Evolutionary conservation across 768 basidiomycete genomes (phyloP).

Genomic region (Dioszegia crocea): DNA sequence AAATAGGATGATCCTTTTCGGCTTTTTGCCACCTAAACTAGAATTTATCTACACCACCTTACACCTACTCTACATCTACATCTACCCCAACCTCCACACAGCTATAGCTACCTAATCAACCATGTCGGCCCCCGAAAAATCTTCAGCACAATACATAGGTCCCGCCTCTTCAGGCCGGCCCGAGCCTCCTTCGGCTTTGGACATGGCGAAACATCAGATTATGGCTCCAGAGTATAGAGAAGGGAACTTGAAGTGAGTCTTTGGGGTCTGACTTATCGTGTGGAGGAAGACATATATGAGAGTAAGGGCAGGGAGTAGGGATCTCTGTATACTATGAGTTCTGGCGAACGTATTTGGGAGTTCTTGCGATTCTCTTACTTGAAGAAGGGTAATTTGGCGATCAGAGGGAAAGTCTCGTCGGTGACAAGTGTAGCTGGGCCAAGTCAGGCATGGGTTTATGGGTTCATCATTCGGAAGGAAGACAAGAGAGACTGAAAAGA

Average conservation of each 20-base stretch:
- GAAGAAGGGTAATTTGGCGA: too few relatives aligned
- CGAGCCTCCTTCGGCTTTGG: constrained; percentile 10
- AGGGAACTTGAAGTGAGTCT: constrained; percentile 13
- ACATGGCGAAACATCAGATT: constrained; percentile 8
- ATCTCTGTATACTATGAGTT: too few relatives aligned
- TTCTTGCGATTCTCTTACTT: too few relatives aligned
- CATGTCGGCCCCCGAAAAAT: constrained; percentile 4
- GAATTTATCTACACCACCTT: too few relatives aligned
- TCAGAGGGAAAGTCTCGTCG: too few relatives aligned
- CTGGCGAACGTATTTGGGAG: too few relatives aligned
- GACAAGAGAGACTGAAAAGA: too few relatives aligned
- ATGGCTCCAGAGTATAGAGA: constrained; percentile 10
- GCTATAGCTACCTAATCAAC: not conserved
- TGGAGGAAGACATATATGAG: not conserved
- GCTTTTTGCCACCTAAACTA: not conserved
- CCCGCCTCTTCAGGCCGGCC: constrained; percentile 1
- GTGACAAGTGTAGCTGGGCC: too few relatives aligned
- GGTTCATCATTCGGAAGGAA: too few relatives aligned
- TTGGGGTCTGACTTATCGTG: not conserved
- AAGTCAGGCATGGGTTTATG: too few relatives aligned
- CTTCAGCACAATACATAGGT: constrained; percentile 11
- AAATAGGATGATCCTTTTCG: not conserved
- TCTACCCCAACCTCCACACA: not conserved
- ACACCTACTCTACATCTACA: not conserved
- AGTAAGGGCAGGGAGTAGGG: not conserved